phyloP scores from a whole-genome alignment of 495 filamentous ascomycete genomes.

The Astrothelium subdiscretum region DNA sequence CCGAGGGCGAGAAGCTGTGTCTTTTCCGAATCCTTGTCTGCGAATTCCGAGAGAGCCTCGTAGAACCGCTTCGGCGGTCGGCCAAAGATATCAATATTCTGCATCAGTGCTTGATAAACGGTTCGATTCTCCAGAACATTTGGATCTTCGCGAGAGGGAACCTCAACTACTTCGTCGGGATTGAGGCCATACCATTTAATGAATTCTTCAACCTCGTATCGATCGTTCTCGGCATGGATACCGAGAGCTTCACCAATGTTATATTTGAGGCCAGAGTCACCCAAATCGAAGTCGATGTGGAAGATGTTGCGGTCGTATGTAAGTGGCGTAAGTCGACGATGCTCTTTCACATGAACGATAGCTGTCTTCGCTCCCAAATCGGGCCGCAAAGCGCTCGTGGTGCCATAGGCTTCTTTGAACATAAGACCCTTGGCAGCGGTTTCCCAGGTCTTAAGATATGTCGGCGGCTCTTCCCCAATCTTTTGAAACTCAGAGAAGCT shows the following conservation, averaged over 20 bases:
- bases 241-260: constrained; percentile 97
- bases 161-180: constrained; percentile 72
- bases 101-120: constrained; percentile 80
- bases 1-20: constrained; percentile 64
- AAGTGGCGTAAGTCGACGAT: constrained; percentile 75
- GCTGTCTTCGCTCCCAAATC: constrained; percentile 77
- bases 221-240: constrained; percentile 88
- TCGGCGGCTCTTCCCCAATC: constrained; percentile 53
- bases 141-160: constrained; percentile 74
- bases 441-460: constrained; percentile 61
- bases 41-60: constrained; percentile 79
- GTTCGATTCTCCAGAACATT: constrained; percentile 75
- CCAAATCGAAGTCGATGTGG: constrained; percentile 98
- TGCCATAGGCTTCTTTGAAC: constrained; percentile 91
- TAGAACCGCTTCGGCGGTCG: constrained; percentile 96
- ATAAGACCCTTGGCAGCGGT: constrained; percentile 73
- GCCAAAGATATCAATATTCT: constrained; percentile 95
- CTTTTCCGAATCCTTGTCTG: constrained; percentile 70
- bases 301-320: constrained; percentile 98
- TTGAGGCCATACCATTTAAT: constrained; percentile 81
- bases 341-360: constrained; percentile 86
- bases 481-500: constrained; percentile 79
- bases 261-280: constrained; percentile 79
- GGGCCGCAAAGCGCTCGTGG: constrained; percentile 61
- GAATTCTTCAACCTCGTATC: constrained; percentile 65